Evolutionary conservation across 345 rosid species (phyloP).

Genomic region (Noccaea bulbosa): DNA sequence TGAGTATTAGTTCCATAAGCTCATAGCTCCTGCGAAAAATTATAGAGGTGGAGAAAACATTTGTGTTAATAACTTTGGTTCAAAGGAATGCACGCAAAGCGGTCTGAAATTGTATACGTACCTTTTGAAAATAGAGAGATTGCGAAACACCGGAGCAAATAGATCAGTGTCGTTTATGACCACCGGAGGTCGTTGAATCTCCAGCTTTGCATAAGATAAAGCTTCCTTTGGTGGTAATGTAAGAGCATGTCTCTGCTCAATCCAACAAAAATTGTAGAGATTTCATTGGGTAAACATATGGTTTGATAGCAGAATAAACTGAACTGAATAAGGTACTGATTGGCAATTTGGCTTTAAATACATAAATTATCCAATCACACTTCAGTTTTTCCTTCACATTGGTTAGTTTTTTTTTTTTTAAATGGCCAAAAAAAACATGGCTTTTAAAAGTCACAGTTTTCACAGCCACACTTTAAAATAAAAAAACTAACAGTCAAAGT

Average conservation of each 20-base stretch:
- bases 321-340: no score
- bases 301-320: no score
- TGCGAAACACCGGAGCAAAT: slow-evolving; percentile 59
- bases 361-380: no score
- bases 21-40: slow-evolving; percentile 73
- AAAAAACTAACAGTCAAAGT: no score
- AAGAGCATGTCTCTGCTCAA: slow-evolving; percentile 56
- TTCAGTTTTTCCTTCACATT: no score
- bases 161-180: slow-evolving; percentile 57
- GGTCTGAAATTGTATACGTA: slow-evolving; percentile 4
- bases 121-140: slow-evolving; percentile 78
- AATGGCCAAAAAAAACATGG: no score
- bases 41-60: neutral
- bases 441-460: no score
- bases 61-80: neutral
- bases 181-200: slow-evolving; percentile 58
- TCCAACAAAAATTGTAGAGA: neutral
- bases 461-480: no score
- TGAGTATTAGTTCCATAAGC: slow-evolving; percentile 82
- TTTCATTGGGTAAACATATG: neutral
- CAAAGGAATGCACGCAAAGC: neutral
- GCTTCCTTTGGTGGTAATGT: slow-evolving; percentile 68
- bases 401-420: no score
- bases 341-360: no score
- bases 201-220: slow-evolving; percentile 65